A percentile compares a stretch with the other conserved stretches of the same genome.
These are phyloP conservation scores for Penicillium macrosclerotiorum DNA, from an alignment of 495 filamentous ascomycete genomes.

Conservation along the genomic window DNA sequence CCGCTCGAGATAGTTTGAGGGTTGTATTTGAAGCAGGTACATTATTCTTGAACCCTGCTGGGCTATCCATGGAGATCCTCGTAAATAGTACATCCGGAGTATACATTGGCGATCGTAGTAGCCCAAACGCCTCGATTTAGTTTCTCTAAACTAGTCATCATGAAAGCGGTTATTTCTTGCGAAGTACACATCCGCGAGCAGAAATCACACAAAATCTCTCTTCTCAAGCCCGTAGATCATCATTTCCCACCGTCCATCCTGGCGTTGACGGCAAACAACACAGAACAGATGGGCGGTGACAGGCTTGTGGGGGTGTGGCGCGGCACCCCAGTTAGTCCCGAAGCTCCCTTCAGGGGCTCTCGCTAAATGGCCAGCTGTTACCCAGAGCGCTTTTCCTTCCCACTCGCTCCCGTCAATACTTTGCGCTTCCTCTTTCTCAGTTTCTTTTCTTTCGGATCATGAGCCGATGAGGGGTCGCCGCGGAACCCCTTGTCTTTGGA, in stretches of 20 bases:
- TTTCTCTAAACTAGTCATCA: no score
- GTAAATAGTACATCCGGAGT: neutral
- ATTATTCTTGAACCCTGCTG: no score
- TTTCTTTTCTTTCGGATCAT: constrained; percentile 22
- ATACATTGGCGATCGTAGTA: neutral
- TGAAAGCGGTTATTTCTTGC: no score
- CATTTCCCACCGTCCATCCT: neutral
- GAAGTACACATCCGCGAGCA: no score
- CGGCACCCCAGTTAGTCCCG: constrained; percentile 32
- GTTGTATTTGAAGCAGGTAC: no score
- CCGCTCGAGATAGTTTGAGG: no score
- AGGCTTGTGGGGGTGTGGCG: constrained; percentile 38
- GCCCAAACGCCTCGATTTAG: no score
- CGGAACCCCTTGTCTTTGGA: constrained; percentile 32
- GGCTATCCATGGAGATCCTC: no score
- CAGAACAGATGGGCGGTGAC: constrained; percentile 28
- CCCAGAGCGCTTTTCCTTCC: constrained; percentile 24
- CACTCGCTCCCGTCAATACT: neutral
- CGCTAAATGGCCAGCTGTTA: constrained; percentile 42
- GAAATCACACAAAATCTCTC: no score
- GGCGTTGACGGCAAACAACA: neutral
- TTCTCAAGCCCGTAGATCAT: no score
- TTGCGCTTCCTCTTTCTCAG: constrained; percentile 4
- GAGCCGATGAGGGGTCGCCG: constrained; percentile 30
- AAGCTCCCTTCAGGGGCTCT: constrained; percentile 45